Evolutionary conservation across 805 yeast genomes (phyloP), one percentile per base, ranked within the genome.

Genomic region (Candida odintsovae): DNA sequence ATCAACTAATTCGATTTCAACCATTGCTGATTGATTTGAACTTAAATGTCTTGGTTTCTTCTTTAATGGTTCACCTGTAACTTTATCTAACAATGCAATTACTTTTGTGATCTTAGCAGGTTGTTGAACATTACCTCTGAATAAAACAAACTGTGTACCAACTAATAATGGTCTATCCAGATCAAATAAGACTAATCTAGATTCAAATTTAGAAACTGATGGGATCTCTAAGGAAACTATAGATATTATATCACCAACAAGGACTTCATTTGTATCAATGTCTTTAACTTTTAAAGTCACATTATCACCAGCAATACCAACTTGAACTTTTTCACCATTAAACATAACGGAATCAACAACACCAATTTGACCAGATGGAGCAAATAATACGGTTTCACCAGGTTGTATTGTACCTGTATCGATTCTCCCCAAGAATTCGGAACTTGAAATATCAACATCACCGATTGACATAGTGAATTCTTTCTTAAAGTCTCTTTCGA

Each of bases 11-110:
- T 89, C 82, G 77, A 90, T 79, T 68, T 82, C 83, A 61, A 94
- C 97, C 68, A 89, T 84, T 62, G 96, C 92, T 75, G 95, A 90
- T 77, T 90, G 96, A 72, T 96, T 96, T 66, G 95, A 85, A 79
- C 90, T 90, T 75, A 95, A 81, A 78, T 83, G 87, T 71, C 92
- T 90, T 65, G 97, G 96, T 65, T 77, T 73, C 67, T 85, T 90
- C 81, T 89, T 95, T 66, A 83, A 72, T 69, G 78, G 76, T 86
- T 92, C 87, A 77, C 95, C 95, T 65, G 96, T 83, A 75, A 90
- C 83, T 77, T 90, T 85, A 82, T 87, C 95, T 66, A 86, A 84
- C 83, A 88, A 83, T 72, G 81, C 82, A 58, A 84, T 60, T 63
- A 87, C 81, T 66, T 81, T 80, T 66, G 81, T 85, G 77, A 87